Base-by-base conservation (phyloP, 768 basidiomycete species). In the Tulasnella sp. region DNA sequence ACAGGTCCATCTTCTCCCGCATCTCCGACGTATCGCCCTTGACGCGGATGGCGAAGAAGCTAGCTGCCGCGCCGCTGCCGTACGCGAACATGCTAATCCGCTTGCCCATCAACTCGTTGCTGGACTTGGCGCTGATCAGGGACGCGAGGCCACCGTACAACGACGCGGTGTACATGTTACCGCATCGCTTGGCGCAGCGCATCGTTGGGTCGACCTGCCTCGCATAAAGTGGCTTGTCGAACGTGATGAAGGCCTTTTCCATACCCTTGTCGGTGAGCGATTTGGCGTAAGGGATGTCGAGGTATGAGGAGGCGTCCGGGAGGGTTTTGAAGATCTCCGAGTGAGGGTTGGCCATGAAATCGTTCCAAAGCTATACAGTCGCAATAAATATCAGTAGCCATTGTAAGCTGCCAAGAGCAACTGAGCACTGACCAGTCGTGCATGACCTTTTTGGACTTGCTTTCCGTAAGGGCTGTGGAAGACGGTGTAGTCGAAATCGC, bases 391-490 rank as follows among this genome's bases (percentile, higher is more conserved):
- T 58, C 42, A 48, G 29, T n/a, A 32, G 41, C 10, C 0, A 3
- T 5, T 11, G n/a, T 13, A 19, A 19, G 23, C 32, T 51, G 38
- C 24, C 26, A 30, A 21, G 38, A 26, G 45, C 1, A 8, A 23
- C 21, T 41, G 27, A 30, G 24, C 13, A 68, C 75, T 51, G 53
- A 76, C 76, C 70, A 98, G 76, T 60, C 96, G 88, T 38, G 89
- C 95, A 70, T 95, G 86, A 45, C 90, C 93, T 75, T 97, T 99
- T 72, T 96, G 88, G 56, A 96, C 94, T 70, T 96, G 88, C 76
- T 99, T 99, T 76, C 96, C 95, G 73, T 97, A 99, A 0, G 96
- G 96, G 61, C 85, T 86, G 78, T 99, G 96, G 83, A 98, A 94
- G 67, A 94, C 83, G 64, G 86, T 79, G 70, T 90, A 98, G 75